Evolutionary conservation across 768 basidiomycete species (phyloP).

Genomic region (Inosperma sp.): DNA sequence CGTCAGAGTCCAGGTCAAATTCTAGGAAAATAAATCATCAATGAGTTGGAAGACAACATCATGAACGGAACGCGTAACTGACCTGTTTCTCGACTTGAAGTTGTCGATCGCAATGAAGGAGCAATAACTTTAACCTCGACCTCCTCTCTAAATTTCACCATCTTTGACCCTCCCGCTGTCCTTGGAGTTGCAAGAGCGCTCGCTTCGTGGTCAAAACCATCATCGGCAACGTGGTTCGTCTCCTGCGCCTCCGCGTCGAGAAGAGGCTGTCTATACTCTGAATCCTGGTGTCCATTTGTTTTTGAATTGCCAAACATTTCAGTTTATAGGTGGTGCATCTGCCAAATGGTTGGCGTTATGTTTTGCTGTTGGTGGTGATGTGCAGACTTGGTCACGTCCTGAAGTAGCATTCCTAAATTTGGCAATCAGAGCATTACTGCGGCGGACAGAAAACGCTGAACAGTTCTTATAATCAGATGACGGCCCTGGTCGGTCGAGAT

Average conservation of each 20-base stretch:
- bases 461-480: not conserved
- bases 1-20: constrained; percentile 81
- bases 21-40: constrained; percentile 39
- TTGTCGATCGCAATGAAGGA: constrained; percentile 66
- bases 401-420: not conserved
- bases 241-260: constrained; percentile 43
- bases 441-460: not conserved
- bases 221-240: constrained; percentile 39
- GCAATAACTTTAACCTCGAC: constrained; percentile 59
- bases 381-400: not conserved
- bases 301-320: constrained; percentile 23
- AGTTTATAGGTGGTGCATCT: constrained; percentile 1
- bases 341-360: too few relatives aligned
- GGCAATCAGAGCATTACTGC: not conserved
- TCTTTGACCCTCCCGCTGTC: constrained; percentile 37
- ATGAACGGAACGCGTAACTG: constrained; percentile 33
- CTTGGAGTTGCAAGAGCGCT: constrained; percentile 27
- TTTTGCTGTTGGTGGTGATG: too few relatives aligned
- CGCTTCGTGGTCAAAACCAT: constrained; percentile 48
- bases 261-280: constrained; percentile 55
- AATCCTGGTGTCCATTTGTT: constrained; percentile 18
- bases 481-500: not conserved
- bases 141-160: constrained; percentile 63
- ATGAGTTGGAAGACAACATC: not conserved
- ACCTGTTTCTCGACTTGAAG: constrained; percentile 79